These are phyloP conservation scores for Xylaria flabelliformis DNA, from an alignment of 495 filamentous ascomycete species.

Conservation along the genomic window DNA sequence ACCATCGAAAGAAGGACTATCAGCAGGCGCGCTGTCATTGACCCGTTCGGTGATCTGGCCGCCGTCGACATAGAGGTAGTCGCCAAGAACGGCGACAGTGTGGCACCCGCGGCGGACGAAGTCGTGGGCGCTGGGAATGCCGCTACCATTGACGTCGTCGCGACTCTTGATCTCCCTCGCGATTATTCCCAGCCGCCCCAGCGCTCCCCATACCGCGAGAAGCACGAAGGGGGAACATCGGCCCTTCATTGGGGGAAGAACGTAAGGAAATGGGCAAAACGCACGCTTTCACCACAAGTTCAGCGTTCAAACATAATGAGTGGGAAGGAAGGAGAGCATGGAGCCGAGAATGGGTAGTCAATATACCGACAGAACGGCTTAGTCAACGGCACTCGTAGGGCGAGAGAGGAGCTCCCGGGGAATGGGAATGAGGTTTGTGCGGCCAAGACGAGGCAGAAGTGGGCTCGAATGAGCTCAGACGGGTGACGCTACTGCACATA, in stretches of 20 bases:
- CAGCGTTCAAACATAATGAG: conserved; percentile 34
- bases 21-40: conserved; percentile 30
- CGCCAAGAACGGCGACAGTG: conserved; percentile 34
- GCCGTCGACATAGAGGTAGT: conserved; percentile 43
- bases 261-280: conserved; percentile 33
- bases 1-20: conserved; percentile 25
- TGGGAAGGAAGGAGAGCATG: conserved; percentile 24
- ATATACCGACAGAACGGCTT: conserved; percentile 17
- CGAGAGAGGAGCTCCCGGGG: conserved; percentile 13
- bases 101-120: conserved; percentile 39
- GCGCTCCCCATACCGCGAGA: conserved; percentile 39
- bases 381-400: conserved; percentile 18
- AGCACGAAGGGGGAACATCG: conserved; percentile 35
- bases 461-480: conserved; percentile 16
- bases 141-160: conserved; percentile 26
- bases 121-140: conserved; percentile 29
- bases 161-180: conserved; percentile 32
- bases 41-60: conserved; percentile 37
- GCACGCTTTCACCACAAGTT: conserved; percentile 27
- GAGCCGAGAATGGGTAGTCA: not conserved
- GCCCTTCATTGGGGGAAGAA: conserved; percentile 41
- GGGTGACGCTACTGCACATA: conserved; percentile 26
- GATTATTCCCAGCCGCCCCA: conserved; percentile 30
- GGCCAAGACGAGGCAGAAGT: conserved; percentile 6
- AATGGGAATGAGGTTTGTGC: conserved; percentile 15